Evolutionary conservation across 1,139 yeast species (phyloP), one percentile per base, ranked within the genome.

Genomic region (Yamadazyma conglobata): DNA sequence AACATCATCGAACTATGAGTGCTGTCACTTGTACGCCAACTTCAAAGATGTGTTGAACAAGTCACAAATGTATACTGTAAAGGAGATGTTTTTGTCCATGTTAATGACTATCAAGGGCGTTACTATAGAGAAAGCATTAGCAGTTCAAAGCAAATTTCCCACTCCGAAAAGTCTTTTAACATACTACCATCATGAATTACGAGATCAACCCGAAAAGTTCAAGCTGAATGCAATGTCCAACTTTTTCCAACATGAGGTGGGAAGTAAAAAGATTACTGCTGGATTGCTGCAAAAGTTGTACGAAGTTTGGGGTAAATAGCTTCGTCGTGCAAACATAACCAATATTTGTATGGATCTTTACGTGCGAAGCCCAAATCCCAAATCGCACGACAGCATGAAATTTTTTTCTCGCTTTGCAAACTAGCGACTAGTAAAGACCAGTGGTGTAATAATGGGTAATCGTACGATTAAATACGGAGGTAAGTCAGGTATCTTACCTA

Each of bases 401-500:
- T 30, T 35, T 35, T 35, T 33, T 24, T 19, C 22, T n/a, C n/a
- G n/a, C n/a, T 8, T 11, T 15, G 6, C 26, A 21, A n/a, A 10
- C 7, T n/a, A n/a, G n/a, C n/a, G n/a, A n/a, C n/a, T n/a, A n/a
- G n/a, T n/a, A n/a, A n/a, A n/a, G n/a, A n/a, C n/a, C n/a, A n/a
- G n/a, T n/a, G n/a, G n/a, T n/a, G n/a, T n/a, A n/a, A 32, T 5
- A 23, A 36, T 72, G 78, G 73, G 77, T 35, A 75, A 72, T 46
- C 68, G 77, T 35, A 62, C 66, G 15, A 50, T 72, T 27, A 73
- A 66, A 44, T 67, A 59, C 46, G 78, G 78, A 19, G 78, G 78
- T n/a, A 83, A 83, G 60, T 81, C 93, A 32, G 96, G 96, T 52
- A 66, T 85, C 29, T 70, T 88, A 44, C 96, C 96, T 31, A 70